phyloP scores from a whole-genome alignment of 305 asterid genomes.

The Rubia tinctorum region DNA sequence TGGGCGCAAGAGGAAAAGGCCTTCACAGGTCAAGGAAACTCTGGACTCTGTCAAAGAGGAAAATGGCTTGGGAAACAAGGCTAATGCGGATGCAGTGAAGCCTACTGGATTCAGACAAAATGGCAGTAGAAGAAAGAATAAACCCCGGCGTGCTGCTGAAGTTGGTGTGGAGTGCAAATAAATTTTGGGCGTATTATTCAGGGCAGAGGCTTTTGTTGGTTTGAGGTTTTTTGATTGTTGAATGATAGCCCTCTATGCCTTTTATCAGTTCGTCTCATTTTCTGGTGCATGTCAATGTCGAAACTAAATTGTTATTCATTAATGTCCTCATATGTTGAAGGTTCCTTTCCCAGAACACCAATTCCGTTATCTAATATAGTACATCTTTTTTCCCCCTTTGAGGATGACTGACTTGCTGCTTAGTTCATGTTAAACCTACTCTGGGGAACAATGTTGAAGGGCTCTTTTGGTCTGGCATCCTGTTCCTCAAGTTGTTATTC shows the following conservation, averaged over 20 bases:
- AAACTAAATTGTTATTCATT: constrained; percentile 21
- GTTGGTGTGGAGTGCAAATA: constrained; percentile 83
- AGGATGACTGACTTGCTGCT: neutral
- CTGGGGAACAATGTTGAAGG: neutral
- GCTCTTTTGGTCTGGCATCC: neutral
- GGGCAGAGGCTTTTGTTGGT: constrained; percentile 16
- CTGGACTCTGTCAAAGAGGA: constrained; percentile 45
- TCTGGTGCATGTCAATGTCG: constrained; percentile 23
- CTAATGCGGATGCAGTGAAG: constrained; percentile 38
- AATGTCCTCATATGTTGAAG: constrained; percentile 23
- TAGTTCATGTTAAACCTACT: neutral
- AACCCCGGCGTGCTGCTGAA: constrained; percentile 92
- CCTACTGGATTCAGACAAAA: constrained; percentile 64
- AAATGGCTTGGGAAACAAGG: constrained; percentile 34
- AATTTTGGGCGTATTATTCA: constrained; percentile 22
- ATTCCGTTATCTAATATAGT: neutral
- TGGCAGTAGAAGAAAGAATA: constrained; percentile 79
- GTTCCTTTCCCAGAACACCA: neutral
- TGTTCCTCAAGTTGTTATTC: neutral
- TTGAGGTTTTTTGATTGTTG: constrained; percentile 10
- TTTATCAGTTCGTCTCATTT: constrained; percentile 18
- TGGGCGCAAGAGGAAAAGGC: constrained; percentile 67
- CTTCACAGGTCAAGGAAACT: constrained; percentile 46
- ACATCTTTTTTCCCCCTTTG: neutral
- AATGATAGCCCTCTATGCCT: constrained; percentile 15